Evolutionary conservation across 306 rosid genomes (phyloP), one percentile per base, ranked within the genome.

Genomic region (Glycyrrhiza uralensis): DNA sequence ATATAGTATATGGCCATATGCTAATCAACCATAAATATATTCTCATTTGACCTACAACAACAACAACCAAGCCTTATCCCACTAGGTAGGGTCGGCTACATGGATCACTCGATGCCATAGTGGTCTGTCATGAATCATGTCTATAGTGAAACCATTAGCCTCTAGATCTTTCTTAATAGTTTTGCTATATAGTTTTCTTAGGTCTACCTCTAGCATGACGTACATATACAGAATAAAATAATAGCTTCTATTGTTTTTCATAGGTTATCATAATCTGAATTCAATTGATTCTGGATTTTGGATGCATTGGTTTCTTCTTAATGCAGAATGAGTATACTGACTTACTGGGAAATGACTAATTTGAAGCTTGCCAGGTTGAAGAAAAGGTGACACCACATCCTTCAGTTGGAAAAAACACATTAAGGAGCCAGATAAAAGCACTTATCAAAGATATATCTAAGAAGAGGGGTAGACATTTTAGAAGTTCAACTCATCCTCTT

Each of bases 341-440:
- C 46, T 59, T 68, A 22, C 39, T 46, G 33, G 26, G 28, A 75
- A 76, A 56, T 67, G 19, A 63, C 78, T 80, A 72, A 62, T 78
- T 66, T 80, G 79, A 79, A 72, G 64, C 38, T 52, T 69, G 55
- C 42, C 77, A 89, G 96, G 84, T 41, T 49, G 82, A 72, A 71
- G 80, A 62, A 72, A 71, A 47, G 62, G 42, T 20, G 79, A 50
- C 51, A 66, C 52, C 47, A 5, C 12, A 59, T 69, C 47, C 80
- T 54, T 51, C 80, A 30, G 28, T 58, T 18, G 39, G 76, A 12
- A 80, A 68, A 67, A 22, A 19, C 36, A 71, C 85, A 3, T 23
- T 81, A 13, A 77, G 38, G 62, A 35, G 80, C 18, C 76, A 59
- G 59, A 59, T 84, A 33, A 84, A 65, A 67, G 75, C 80, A 44